These are phyloP conservation scores for Microdochium nivale DNA, from an alignment of 2,329 filamentous ascomycete genomes.

Conservation along the genomic window DNA sequence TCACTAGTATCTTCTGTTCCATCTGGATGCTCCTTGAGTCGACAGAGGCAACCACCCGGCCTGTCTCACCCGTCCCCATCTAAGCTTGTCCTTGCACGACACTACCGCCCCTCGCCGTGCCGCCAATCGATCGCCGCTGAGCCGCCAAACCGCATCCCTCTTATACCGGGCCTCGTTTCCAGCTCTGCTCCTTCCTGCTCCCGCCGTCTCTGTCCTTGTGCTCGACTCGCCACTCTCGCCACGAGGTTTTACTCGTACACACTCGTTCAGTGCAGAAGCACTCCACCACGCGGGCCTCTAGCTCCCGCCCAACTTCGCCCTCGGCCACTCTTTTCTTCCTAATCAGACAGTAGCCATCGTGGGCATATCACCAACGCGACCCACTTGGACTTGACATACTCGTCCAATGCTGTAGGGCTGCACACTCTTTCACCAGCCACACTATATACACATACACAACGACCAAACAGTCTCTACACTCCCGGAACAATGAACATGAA, in stretches of 20 bases:
- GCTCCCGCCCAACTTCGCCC: no score
- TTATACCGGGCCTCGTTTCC: not conserved
- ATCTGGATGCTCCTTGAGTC: not conserved
- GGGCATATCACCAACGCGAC: no score
- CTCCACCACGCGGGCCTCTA: no score
- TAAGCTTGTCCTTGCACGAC: not conserved
- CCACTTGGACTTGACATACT: no score
- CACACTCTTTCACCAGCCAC: no score
- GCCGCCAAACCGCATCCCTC: not conserved
- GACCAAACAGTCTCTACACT: not conserved
- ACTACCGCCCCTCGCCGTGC: not conserved
- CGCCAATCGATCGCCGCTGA: not conserved
- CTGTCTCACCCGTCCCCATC: not conserved
- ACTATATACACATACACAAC: no score
- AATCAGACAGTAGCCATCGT: no score
- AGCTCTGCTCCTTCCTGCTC: not conserved
- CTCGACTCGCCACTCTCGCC: not conserved
- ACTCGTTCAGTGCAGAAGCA: not conserved
- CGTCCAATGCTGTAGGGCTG: no score
- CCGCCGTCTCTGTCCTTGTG: not conserved
- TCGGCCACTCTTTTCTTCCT: no score
- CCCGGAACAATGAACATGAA: conserved; percentile 19
- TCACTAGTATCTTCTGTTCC: not conserved
- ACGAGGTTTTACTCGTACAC: not conserved
- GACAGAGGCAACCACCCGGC: not conserved